Evolutionary conservation across 768 basidiomycete species (phyloP), one percentile per base, ranked within the genome.

Genomic region (Hydnum rufescens): DNA sequence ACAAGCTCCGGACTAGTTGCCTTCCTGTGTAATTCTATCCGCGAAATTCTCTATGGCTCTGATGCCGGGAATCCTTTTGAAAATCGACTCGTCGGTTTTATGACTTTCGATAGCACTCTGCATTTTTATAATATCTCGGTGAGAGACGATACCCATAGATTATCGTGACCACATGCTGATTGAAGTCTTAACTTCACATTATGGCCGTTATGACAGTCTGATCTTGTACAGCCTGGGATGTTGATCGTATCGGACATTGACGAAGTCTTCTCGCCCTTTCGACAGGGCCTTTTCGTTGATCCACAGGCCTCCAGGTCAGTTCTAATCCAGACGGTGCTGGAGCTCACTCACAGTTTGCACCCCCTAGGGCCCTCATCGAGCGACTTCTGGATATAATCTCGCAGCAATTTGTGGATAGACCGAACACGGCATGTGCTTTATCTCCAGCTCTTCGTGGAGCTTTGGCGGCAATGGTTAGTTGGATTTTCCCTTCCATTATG

Each of bases 61-160:
- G 1, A 58, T 64, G 23, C 63, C 65, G 52, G 74, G 71, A 63
- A 68, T 28, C 18, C 25, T 16, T 5, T 5, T 25, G 26, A 16
- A 31, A 5, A 6, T 47, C 13, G 13, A 8, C 26, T 47, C 16
- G 61, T 96, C n/a, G 82, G 78, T 2, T 78, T 99, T 57, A 54
- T 96, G 25, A 85, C 89, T 0, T 95, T 80, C 60, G 88, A 93
- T 61, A 63, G 68, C 47, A 70, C 75, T 1, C 65, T 97, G 29
- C 86, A 95, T 58, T 92, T 95, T 63, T 87, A 88, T 65, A 78
- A 92, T 62, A 69, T 97, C 55, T 77, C 81, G 61, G 93, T 69
- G 55, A 2, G 3, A 18, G 23, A 13, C 42, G 26, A 3, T 86
- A 70, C 69, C 80, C 67, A 53, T 51, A 51, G 8, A 47, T 47